phyloP scores from a whole-genome alignment of 805 yeast genomes.

The Candida palmyrensis region DNA sequence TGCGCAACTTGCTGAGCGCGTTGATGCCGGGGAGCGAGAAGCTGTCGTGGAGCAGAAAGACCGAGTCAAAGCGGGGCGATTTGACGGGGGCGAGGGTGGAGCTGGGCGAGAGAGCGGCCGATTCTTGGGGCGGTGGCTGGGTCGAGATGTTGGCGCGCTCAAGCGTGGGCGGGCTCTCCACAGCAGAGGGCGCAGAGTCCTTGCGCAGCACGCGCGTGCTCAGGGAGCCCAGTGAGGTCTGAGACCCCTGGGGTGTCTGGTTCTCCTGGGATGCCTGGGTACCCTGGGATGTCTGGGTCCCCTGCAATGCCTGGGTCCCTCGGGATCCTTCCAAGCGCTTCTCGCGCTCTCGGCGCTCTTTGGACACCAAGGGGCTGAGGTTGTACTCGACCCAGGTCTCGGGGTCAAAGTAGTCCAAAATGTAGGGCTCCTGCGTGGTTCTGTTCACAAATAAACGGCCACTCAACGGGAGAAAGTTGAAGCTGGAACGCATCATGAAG shows the following conservation, averaged over 20 bases:
- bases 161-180: no score
- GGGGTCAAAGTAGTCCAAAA: conserved; percentile 74
- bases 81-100: background rate
- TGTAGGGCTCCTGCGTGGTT: conserved; percentile 51
- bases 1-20: no score
- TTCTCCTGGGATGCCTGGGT: conserved; percentile 3
- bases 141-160: no score
- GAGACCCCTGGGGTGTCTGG: conserved; percentile 17
- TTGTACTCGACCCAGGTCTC: conserved; percentile 75
- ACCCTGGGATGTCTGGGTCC: background rate
- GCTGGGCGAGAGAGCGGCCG: conserved; percentile 3
- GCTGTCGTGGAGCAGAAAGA: no score
- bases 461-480: conserved; percentile 67
- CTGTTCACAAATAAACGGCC: conserved; percentile 71
- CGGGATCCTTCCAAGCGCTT: conserved; percentile 12
- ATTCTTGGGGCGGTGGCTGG: background rate
- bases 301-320: background rate
- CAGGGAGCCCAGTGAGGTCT: conserved; percentile 10
- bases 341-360: conserved; percentile 23
- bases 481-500: conserved; percentile 85
- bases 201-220: no score
- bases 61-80: no score
- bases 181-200: background rate
- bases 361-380: conserved; percentile 67
- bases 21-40: background rate